phyloP scores from a whole-genome alignment of 345 rosid species.

The Gossypium herbaceum region DNA sequence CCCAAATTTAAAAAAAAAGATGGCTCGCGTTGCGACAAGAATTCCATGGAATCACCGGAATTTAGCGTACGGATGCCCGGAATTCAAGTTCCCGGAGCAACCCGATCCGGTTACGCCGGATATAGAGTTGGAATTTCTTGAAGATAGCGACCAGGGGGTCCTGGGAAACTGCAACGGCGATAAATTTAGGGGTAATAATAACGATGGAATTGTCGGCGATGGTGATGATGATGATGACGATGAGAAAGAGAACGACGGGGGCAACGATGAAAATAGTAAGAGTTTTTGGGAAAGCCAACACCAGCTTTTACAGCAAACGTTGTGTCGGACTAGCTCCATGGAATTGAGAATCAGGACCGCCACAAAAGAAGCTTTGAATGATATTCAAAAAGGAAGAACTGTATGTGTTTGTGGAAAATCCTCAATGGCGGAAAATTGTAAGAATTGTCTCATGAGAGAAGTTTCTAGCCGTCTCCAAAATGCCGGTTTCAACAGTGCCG shows the following conservation, averaged over 20 bases:
- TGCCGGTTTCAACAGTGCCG: constrained; percentile 41
- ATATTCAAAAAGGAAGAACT: constrained; percentile 17
- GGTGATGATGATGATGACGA: neutral
- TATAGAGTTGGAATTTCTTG: constrained; percentile 43
- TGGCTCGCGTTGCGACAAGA: constrained; percentile 17
- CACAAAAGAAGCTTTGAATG: constrained; percentile 44
- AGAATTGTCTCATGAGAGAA: constrained; percentile 44
- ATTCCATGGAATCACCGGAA: constrained; percentile 14
- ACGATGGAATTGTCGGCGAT: neutral
- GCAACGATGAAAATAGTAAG: constrained; percentile 30
- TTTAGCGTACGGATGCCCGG: constrained; percentile 16
- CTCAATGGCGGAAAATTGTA: constrained; percentile 30
- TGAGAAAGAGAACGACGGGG: constrained; percentile 17
- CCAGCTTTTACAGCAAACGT: constrained; percentile 38
- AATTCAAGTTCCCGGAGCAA: constrained; percentile 12
- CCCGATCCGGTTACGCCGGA: constrained; percentile 29
- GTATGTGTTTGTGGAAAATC: constrained; percentile 37
- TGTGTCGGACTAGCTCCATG: constrained; percentile 42
- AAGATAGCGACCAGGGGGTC: constrained; percentile 19
- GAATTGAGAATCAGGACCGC: constrained; percentile 49
- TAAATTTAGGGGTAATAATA: constrained; percentile 2
- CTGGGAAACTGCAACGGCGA: constrained; percentile 7
- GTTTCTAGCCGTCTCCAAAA: constrained; percentile 38
- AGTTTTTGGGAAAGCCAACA: constrained; percentile 54
- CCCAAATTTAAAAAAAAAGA: neutral